Evolutionary conservation across 495 filamentous ascomycete genomes (phyloP).

Genomic region (Astrocystis sublimbata): DNA sequence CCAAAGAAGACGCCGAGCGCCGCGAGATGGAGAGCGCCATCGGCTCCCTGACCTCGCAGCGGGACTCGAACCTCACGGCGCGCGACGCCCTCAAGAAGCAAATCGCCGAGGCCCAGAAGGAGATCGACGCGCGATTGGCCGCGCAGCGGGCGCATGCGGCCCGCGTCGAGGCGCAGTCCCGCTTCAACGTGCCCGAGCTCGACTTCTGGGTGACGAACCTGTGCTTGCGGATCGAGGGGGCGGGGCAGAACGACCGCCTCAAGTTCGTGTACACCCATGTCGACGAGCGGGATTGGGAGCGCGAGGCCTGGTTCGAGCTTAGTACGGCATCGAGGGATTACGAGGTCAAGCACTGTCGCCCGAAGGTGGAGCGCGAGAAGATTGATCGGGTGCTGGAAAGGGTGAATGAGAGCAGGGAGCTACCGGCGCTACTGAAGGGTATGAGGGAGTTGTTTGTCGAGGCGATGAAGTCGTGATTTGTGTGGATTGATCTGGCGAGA

Average conservation of each 20-base stretch:
- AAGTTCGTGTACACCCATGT: constrained; percentile 92
- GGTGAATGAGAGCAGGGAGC: constrained; percentile 80
- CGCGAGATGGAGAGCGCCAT: constrained; percentile 85
- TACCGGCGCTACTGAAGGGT: constrained; percentile 79
- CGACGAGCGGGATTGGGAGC: constrained; percentile 82
- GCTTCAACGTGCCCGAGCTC: constrained; percentile 86
- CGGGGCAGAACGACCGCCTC: constrained; percentile 77
- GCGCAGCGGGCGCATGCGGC: constrained; percentile 54
- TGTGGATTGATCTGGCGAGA: background rate
- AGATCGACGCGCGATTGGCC: constrained; percentile 56
- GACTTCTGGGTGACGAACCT: constrained; percentile 94
- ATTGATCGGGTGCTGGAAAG: constrained; percentile 71
- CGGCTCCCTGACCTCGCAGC: constrained; percentile 68
- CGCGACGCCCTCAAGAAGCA: constrained; percentile 75
- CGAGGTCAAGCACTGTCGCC: constrained; percentile 71
- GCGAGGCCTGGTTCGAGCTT: constrained; percentile 92
- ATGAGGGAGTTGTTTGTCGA: constrained; percentile 87
- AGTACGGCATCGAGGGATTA: constrained; percentile 80
- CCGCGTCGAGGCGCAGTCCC: constrained; percentile 73
- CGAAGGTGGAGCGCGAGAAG: constrained; percentile 74
- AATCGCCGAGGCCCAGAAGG: constrained; percentile 74
- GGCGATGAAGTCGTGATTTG: constrained; percentile 49
- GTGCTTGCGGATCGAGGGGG: constrained; percentile 86
- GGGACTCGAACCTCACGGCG: constrained; percentile 69
- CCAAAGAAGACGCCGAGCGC: constrained; percentile 84